Conservation (phyloP, 2,329 filamentous ascomycete genomes). For the Fusarium begoniae region DNA sequence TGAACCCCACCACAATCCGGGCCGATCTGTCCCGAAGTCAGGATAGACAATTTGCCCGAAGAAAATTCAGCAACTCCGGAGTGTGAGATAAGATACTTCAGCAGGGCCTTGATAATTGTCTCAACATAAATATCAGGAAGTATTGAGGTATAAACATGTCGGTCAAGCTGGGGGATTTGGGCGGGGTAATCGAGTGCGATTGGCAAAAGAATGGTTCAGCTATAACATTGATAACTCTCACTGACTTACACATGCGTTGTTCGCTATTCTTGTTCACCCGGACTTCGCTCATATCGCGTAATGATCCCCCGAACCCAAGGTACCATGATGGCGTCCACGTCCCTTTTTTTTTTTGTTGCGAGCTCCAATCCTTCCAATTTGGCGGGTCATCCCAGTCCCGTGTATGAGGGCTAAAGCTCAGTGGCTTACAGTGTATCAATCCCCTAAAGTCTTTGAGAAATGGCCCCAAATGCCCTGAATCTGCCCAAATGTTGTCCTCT, state of each 20-base stretch:
- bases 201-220: background rate
- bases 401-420: background rate
- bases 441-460: conserved; percentile 15
- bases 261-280: conserved; percentile 9
- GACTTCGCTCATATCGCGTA: conserved; percentile 37
- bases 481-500: conserved; percentile 23
- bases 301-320: conserved; percentile 37
- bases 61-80: conserved; percentile 24
- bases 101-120: conserved; percentile 28
- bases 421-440: conserved; percentile 12
- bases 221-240: background rate
- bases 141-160: background rate
- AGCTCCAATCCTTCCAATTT: conserved; percentile 18
- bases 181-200: background rate
- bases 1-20: conserved; percentile 11
- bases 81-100: conserved; percentile 26
- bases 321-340: conserved; percentile 32
- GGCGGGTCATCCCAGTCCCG: conserved; percentile 21
- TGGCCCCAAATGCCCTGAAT: conserved; percentile 2
- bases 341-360: conserved; percentile 10
- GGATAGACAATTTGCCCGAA: conserved; percentile 17
- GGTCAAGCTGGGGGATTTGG: background rate
- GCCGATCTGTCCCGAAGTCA: conserved; percentile 28
- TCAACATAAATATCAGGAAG: conserved; percentile 35
- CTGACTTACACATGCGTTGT: background rate